phyloP scores from a whole-genome alignment of 2,329 filamentous ascomycete species.

The Pestalotiopsis sp. region DNA sequence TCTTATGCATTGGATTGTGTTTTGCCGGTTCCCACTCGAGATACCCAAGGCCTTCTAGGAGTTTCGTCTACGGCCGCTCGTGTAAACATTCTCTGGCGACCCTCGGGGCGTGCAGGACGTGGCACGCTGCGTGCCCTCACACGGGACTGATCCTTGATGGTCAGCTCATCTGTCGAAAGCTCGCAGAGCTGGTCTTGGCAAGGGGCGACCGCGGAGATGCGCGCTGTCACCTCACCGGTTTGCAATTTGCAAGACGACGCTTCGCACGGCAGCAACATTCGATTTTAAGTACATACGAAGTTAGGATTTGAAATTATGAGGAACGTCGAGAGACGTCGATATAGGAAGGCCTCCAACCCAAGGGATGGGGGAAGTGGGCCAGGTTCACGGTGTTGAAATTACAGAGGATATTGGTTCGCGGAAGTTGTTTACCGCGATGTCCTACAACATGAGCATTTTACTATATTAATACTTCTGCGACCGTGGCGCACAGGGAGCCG shows the following conservation, averaged over 20 bases:
- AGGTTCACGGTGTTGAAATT: slow-evolving; percentile 4
- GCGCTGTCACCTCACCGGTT: neutral
- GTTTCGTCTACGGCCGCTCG: neutral
- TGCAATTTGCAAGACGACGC: neutral
- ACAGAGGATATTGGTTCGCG: neutral
- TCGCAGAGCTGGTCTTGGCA: neutral
- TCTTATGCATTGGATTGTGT: neutral
- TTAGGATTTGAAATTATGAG: slow-evolving; percentile 10
- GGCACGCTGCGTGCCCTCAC: neutral
- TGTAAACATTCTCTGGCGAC: neutral
- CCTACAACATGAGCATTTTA: slow-evolving; percentile 5
- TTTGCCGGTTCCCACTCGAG: slow-evolving; percentile 8
- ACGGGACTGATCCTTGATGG: neutral
- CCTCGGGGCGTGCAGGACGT: neutral
- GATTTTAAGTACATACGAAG: slow-evolving; percentile 11
- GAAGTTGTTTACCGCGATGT: neutral
- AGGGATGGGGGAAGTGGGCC: neutral
- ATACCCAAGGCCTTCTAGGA: slow-evolving; percentile 12
- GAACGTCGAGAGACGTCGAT: neutral
- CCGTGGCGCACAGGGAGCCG: neutral
- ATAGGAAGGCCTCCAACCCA: neutral
- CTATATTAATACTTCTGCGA: slow-evolving; percentile 6
- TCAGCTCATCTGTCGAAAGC: neutral
- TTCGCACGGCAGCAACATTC: neutral
- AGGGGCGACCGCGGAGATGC: neutral